phyloP scores from a whole-genome alignment of 495 filamentous ascomycete species.

The Eremomyces bilateralis region DNA sequence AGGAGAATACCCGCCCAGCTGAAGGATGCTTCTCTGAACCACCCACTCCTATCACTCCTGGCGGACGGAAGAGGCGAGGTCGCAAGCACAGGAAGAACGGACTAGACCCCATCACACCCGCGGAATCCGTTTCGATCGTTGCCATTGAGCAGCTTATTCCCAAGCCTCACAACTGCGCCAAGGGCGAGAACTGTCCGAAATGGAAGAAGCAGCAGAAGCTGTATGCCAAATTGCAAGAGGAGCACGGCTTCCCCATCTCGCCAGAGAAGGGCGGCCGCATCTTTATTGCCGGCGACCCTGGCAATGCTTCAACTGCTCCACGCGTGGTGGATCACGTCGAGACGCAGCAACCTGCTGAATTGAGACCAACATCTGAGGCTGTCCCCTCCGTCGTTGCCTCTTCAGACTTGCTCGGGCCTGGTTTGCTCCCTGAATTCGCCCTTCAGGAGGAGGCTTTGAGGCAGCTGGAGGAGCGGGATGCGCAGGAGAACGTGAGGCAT shows the following conservation, averaged over 20 bases:
- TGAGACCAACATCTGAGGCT: slow-evolving; percentile 35
- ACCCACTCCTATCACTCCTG: slow-evolving; percentile 18
- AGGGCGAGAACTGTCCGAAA: slow-evolving; percentile 75
- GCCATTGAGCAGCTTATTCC: slow-evolving; percentile 77
- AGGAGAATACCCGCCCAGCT: slow-evolving; percentile 10
- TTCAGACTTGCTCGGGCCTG: slow-evolving; percentile 65
- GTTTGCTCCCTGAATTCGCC: slow-evolving; percentile 33
- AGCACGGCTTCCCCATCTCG: slow-evolving; percentile 38
- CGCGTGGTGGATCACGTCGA: slow-evolving; percentile 22
- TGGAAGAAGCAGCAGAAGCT: slow-evolving; percentile 50
- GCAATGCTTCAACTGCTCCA: slow-evolving; percentile 41
- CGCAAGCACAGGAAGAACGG: slow-evolving; percentile 22
- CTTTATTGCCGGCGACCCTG: slow-evolving; percentile 48
- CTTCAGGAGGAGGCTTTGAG: slow-evolving; percentile 51
- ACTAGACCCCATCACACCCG: slow-evolving; percentile 45
- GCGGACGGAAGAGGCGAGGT: slow-evolving; percentile 22
- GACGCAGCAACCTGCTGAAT: no score
- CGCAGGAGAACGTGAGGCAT: slow-evolving; percentile 76
- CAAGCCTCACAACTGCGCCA: slow-evolving; percentile 65
- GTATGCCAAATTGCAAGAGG: slow-evolving; percentile 41
- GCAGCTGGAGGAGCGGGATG: slow-evolving; percentile 45
- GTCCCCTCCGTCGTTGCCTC: slow-evolving; percentile 72
- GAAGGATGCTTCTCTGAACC: slow-evolving; percentile 6
- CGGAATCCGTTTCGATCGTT: slow-evolving; percentile 76
- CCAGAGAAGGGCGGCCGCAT: slow-evolving; percentile 31